These are phyloP conservation scores for Chlorella vulgaris DNA, from an alignment of 139 green algal genomes.

Conservation along the genomic window DNA sequence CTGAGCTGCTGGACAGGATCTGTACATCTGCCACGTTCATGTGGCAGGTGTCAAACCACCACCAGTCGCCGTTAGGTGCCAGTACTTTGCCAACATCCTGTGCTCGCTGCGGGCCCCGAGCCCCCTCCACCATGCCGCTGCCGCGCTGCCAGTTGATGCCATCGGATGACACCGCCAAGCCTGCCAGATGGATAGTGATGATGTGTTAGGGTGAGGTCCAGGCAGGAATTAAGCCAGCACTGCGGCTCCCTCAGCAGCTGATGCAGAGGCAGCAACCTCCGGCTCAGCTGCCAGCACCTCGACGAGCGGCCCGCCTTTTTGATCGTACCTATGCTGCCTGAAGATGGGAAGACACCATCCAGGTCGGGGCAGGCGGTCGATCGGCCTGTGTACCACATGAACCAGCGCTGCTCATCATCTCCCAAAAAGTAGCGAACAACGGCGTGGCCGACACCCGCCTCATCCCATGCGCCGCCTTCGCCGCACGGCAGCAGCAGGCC, in stretches of 20 bases:
- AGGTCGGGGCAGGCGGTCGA: conserved; percentile 21
- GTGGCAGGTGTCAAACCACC: conserved; percentile 89
- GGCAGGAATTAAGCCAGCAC: too few species aligned
- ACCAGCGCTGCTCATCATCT: conserved; percentile 85
- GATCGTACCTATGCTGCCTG: conserved; percentile 63
- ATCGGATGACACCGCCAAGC: conserved; percentile 71
- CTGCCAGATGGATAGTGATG: conserved; percentile 21
- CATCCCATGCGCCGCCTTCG: conserved; percentile 71
- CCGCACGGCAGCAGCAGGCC: conserved; percentile 68
- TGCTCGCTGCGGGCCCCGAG: conserved; percentile 40
- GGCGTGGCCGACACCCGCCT: conserved; percentile 66
- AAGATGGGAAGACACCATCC: conserved; percentile 60
- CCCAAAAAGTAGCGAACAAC: conserved; percentile 83
- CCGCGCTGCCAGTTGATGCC: conserved; percentile 75
- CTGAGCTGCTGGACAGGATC: conserved; percentile 66
- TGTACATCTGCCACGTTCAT: conserved; percentile 88
- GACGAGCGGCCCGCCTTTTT: too few species aligned
- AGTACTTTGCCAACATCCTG: conserved; percentile 75
- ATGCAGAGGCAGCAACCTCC: too few species aligned
- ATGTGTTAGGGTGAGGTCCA: too few species aligned
- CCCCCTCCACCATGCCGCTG: conserved; percentile 51
- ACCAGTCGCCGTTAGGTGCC: conserved; percentile 84
- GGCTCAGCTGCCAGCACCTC: too few species aligned
- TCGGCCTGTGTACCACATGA: conserved; percentile 89
- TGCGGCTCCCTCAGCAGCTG: too few species aligned